phyloP scores from a whole-genome alignment of 768 basidiomycete species.

The Tubosaeta sp. region DNA sequence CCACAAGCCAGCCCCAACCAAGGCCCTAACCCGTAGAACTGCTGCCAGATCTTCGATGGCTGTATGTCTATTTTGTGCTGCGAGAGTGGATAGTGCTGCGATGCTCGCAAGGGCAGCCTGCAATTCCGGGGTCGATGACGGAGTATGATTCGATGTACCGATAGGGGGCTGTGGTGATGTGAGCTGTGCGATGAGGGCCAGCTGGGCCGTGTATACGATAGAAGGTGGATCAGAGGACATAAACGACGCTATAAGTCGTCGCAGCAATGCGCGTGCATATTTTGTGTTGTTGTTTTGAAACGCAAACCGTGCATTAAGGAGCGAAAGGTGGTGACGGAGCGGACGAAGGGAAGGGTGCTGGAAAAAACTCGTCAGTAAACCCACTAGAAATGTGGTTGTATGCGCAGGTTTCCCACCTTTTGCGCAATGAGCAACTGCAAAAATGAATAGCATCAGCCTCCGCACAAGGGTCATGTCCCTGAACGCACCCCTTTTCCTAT shows the following conservation, averaged over 20 bases:
- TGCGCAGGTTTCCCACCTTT: constrained; percentile 41
- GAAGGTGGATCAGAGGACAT: constrained; percentile 47
- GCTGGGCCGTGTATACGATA: constrained; percentile 49
- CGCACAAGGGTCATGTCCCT: not conserved
- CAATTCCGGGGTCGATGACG: constrained; percentile 14
- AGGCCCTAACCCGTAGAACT: constrained; percentile 53
- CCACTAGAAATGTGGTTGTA: constrained; percentile 2
- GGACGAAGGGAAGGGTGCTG: constrained; percentile 64
- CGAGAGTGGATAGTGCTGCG: constrained; percentile 30
- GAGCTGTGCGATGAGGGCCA: constrained; percentile 48
- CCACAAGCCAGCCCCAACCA: constrained; percentile 56
- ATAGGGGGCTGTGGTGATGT: constrained; percentile 21
- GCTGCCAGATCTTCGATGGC: constrained; percentile 47
- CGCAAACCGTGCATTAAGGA: constrained; percentile 57
- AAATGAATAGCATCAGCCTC: not conserved
- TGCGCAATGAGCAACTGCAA: constrained; percentile 50
- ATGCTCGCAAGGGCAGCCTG: constrained; percentile 33
- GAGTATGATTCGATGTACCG: not conserved
- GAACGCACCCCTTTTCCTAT: constrained; percentile 64
- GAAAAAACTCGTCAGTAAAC: constrained; percentile 1
- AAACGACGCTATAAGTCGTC: constrained; percentile 48
- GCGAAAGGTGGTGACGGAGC: constrained; percentile 55
- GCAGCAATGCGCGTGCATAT: constrained; percentile 55
- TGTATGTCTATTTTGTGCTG: constrained; percentile 33
- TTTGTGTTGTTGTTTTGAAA: constrained; percentile 47